Evolutionary conservation across 2,329 filamentous ascomycete species (phyloP), one percentile per base, ranked within the genome.

Genomic region (Fusarium caatingaense): DNA sequence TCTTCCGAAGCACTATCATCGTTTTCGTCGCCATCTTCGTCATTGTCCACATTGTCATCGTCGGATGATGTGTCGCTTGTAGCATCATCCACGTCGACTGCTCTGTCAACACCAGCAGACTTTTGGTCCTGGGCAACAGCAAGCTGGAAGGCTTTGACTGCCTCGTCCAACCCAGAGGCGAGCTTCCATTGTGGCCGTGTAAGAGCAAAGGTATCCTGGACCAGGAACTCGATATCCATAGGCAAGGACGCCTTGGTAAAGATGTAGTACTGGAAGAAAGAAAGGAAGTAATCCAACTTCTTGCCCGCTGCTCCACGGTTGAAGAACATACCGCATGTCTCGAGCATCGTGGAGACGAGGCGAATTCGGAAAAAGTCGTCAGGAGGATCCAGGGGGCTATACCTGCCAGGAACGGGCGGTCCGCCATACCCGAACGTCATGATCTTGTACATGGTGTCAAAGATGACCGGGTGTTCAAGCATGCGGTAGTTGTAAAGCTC

Each of bases 401-500:
- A 83, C 49, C 88, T 88, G 27, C 93, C 94, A 20, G 93, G 93
- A 27, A 92, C 85, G 2, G 95, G 95, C 45, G 92, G 93, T 0
- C 95, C 95, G 30, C 90, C 89, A 79, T 98, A 93, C 27, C 95
- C 96, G 78, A 97, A 97, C 10, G 93, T 97, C 78, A 98, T 87
- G 73, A 99, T 92, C 76, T 93, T 94, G 84, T 98, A 99, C 80
- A 99, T 87, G 2, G 92, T 93, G 76, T 99, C 96, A 75, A 99
- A 99, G 54, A 99, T 92, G 25, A 98, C 92, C 0, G 93, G 92
- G 45, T 97, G 96, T 79, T 99, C 96, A 40, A 99, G 88, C 88
- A 99, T 93, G 60, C 96, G 92, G 78, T 98, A 99, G 76, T 98
- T 97, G 83, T 99, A 99, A 12, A 99, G 87, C 80, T 99, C 96